Conservation (phyloP, 2,329 filamentous ascomycete genomes). For the Aurifilum marmelostoma region DNA sequence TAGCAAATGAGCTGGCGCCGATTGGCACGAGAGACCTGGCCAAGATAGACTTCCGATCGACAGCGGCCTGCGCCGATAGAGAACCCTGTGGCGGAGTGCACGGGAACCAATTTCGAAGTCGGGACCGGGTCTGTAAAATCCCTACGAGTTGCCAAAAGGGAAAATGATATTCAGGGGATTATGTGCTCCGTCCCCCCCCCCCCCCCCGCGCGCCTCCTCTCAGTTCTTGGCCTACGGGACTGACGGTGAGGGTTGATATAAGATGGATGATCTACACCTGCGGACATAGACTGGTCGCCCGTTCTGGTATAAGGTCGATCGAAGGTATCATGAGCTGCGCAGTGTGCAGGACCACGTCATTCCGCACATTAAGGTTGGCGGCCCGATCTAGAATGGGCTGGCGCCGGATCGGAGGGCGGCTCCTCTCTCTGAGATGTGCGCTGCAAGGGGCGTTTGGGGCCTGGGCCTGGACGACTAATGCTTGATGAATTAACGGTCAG, state of each 20-base stretch:
- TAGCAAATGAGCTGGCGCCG: background rate
- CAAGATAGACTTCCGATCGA: background rate
- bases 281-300: background rate
- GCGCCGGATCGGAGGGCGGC: conserved; percentile 2
- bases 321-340: background rate
- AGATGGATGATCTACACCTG: background rate
- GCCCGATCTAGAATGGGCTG: conserved; percentile 5
- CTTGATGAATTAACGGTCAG: background rate
- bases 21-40: background rate
- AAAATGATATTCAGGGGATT: conserved; percentile 16
- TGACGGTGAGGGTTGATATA: background rate
- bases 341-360: conserved; percentile 9
- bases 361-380: conserved; percentile 14
- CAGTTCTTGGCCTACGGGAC: background rate
- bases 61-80: background rate
- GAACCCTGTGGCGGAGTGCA: background rate
- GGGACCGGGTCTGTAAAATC: background rate
- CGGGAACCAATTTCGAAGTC: background rate
- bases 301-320: conserved; percentile 6
- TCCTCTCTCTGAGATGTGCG: background rate
- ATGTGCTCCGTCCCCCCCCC: too few species aligned
- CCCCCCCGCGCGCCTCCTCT: too few species aligned
- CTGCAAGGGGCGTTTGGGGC: background rate
- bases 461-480: conserved; percentile 1
- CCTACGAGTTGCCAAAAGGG: conserved; percentile 1